Evolutionary conservation across 192 early-diverging fungal genomes (phyloP).

Genomic region (Podila verticillata): DNA sequence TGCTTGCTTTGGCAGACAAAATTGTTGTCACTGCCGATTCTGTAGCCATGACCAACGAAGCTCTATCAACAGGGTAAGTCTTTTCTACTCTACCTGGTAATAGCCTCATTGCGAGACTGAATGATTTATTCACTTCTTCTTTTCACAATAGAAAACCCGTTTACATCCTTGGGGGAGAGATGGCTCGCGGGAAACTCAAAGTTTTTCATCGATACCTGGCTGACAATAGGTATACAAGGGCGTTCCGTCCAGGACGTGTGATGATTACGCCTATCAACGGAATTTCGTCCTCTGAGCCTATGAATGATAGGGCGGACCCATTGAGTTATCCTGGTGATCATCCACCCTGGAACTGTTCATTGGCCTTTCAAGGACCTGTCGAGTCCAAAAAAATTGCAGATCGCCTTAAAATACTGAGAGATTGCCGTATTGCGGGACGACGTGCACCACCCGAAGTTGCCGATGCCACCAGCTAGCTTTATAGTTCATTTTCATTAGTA

Average conservation of each 20-base stretch:
- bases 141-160: conserved; percentile 34
- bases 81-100: neutral
- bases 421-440: conserved; percentile 20
- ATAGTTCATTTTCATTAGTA: neutral
- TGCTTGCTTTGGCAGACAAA: conserved; percentile 42
- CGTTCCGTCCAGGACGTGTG: conserved; percentile 44
- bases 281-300: neutral
- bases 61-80: conserved; percentile 40
- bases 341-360: conserved; percentile 16
- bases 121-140: neutral
- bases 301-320: conserved; percentile 30
- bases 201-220: conserved; percentile 35
- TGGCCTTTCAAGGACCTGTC: conserved; percentile 26
- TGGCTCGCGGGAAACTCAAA: conserved; percentile 3
- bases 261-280: conserved; percentile 2
- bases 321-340: conserved; percentile 46
- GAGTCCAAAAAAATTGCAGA: conserved; percentile 20
- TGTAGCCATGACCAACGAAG: conserved; percentile 46
- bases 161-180: conserved; percentile 14
- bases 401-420: conserved; percentile 25
- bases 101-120: neutral
- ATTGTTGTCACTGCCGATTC: conserved; percentile 50
- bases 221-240: conserved; percentile 22
- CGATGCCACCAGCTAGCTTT: conserved; percentile 24
- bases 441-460: conserved; percentile 27